A percentile compares a stretch with the other conserved stretches of the same genome.
phyloP scores from a whole-genome alignment of 2,329 filamentous ascomycete genomes.

The Pezicula neosporulosa region DNA sequence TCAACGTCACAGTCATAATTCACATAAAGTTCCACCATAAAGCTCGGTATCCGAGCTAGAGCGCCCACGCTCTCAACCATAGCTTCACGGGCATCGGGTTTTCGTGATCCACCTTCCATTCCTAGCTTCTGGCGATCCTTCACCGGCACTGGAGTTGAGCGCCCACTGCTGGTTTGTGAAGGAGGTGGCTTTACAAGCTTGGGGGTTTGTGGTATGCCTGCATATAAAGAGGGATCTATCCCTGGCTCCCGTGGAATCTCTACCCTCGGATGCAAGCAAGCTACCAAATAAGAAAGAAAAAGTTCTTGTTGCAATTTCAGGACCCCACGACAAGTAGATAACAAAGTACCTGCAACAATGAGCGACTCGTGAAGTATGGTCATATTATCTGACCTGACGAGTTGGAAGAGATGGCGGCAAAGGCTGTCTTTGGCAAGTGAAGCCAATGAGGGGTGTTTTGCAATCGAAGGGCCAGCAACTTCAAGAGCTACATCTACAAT shows the following conservation, averaged over 20 bases:
- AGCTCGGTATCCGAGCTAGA: constrained; percentile 86
- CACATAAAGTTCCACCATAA: constrained; percentile 92
- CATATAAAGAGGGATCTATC: constrained; percentile 88
- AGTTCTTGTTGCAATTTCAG: constrained; percentile 96
- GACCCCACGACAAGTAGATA: constrained; percentile 86
- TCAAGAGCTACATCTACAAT: constrained; percentile 97
- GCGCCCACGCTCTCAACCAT: constrained; percentile 98
- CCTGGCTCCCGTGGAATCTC: constrained; percentile 88
- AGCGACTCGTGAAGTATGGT: constrained; percentile 89
- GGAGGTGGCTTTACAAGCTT: constrained; percentile 78
- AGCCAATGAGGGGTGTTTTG: constrained; percentile 84
- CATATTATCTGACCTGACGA: constrained; percentile 95
- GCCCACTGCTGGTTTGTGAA: constrained; percentile 72
- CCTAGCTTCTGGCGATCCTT: constrained; percentile 91
- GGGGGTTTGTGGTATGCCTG: constrained; percentile 87
- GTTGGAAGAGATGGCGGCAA: constrained; percentile 91
- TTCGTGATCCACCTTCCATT: constrained; percentile 84
- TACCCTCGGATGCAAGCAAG: constrained; percentile 89
- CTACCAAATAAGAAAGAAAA: constrained; percentile 89
- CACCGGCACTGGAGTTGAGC: constrained; percentile 85
- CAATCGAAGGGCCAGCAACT: constrained; percentile 92
- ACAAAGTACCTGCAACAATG: constrained; percentile 83
- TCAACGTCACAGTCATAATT: constrained; percentile 98
- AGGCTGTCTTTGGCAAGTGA: constrained; percentile 87
- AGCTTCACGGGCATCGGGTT: constrained; percentile 92